Evolutionary conservation across 257 asterid species (phyloP).

Genomic region (Haberlea rhodopensis): DNA sequence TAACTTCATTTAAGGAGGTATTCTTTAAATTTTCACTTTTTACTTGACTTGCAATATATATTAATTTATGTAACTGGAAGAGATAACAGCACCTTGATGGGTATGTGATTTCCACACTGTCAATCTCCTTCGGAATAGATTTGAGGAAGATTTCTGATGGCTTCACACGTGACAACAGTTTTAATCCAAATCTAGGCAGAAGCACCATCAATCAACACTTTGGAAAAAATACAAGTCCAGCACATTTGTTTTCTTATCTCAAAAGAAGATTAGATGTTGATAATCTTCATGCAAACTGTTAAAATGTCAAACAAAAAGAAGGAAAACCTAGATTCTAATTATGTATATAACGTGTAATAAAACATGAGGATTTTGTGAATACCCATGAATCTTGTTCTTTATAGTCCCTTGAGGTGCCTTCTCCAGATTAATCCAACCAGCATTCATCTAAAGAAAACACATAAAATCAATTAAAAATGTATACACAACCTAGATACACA

Average conservation of each 20-base stretch:
- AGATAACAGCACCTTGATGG: conserved; percentile 61
- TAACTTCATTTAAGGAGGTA: background rate
- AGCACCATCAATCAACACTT: conserved; percentile 12
- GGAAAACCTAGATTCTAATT: background rate
- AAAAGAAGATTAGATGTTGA: conserved; percentile 6
- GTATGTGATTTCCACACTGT: conserved; percentile 24
- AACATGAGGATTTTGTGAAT: conserved; percentile 21
- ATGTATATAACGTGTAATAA: background rate
- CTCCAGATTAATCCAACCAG: conserved; percentile 63
- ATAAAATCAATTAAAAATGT: conserved; percentile 23
- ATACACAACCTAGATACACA: conserved; percentile 17
- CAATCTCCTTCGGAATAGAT: background rate
- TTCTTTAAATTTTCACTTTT: background rate
- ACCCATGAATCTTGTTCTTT: conserved; percentile 87
- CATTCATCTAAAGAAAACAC: conserved; percentile 69
- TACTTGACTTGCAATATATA: background rate
- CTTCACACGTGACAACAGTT: conserved; percentile 79
- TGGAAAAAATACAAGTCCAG: conserved; percentile 2
- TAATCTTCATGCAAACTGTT: conserved; percentile 7
- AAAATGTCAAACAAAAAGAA: conserved; percentile 14
- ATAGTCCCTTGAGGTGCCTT: conserved; percentile 42
- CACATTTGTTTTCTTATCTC: conserved; percentile 11
- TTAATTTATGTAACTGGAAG: background rate
- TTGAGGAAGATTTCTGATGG: conserved; percentile 53
- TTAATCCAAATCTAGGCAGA: conserved; percentile 68